These are phyloP conservation scores for Sicyos edulis DNA, from an alignment of 306 rosid genomes.

Conservation along the genomic window DNA sequence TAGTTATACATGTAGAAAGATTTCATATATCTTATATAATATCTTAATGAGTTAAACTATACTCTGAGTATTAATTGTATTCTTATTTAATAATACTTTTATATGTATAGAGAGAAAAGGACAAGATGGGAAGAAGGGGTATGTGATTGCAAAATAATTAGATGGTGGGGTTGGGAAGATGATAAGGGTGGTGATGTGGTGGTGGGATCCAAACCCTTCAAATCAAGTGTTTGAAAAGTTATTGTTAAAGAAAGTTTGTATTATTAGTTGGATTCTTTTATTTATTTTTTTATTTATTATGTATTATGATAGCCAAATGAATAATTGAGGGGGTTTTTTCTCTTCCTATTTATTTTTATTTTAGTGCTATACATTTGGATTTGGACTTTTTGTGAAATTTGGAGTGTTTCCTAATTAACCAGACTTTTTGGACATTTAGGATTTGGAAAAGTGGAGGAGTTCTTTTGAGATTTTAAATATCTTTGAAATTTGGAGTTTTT, in stretches of 20 bases:
- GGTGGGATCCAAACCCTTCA: background rate
- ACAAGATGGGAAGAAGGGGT: background rate
- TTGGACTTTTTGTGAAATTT: background rate
- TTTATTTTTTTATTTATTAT: too few relatives aligned
- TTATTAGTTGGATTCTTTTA: too few relatives aligned
- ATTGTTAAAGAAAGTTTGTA: background rate
- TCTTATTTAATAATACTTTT: background rate
- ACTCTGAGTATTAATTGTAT: too few relatives aligned
- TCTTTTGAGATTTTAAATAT: conserved; percentile 2
- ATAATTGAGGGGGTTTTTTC: background rate
- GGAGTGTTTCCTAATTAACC: too few relatives aligned
- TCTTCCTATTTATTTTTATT: background rate
- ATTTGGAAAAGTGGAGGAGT: background rate
- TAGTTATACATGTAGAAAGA: too few relatives aligned
- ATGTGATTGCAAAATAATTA: background rate
- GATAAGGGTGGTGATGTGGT: conserved; percentile 14
- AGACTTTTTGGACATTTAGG: too few relatives aligned
- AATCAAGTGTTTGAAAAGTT: background rate
- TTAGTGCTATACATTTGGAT: too few relatives aligned
- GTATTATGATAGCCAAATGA: background rate
- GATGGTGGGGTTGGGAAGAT: background rate
- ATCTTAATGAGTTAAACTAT: too few relatives aligned
- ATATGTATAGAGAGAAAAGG: background rate
- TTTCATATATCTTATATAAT: too few relatives aligned
- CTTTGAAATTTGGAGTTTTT: background rate